Base-by-base conservation (phyloP, 1,284 basidiomycete genomes). In the Lentinula novae-zelandiae region DNA sequence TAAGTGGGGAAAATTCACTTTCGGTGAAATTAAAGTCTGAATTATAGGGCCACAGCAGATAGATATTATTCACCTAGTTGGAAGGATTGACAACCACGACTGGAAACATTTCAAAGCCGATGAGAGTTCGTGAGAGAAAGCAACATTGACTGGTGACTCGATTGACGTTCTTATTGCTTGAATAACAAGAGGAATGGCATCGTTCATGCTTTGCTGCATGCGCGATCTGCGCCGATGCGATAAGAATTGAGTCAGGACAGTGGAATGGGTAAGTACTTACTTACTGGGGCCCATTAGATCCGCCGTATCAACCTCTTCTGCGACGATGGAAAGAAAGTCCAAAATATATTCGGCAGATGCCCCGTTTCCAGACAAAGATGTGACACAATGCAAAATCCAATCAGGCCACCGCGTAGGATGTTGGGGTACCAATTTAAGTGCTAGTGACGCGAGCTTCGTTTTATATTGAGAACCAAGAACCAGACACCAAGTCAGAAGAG, bases 271-370 rank as follows among this genome's bases (percentile, higher is more conserved):
- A 40, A 46, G 33, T 40, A 73, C 85, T 73, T 68, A 95, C 93
- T 86, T 89, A 76, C 82, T 85, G 34, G 84, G 69, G n/a, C 87
- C 85, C 51, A 92, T 72, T 58, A 96, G 73, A 71, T 92, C 90
- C 5, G 90, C 89, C 38, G 82, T 81, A 13, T 81, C 79, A 12
- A 92, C 80, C 70, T 96, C 93, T 69, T 95, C 92, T 0, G 91
- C 90, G 0, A 84, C 87, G 60, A 95, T 95, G n/a, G 85, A 80
- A 33, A 93, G 76, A 73, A 93, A 93, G 66, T 94, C 91, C 49
- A 93, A 80, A 33, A 90, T 71, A 57, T 82, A 72, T 62, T 86
- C 85, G 0, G 79, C 73, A 3, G 81, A 71, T 0, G 81, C 81
- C 17, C 87, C 84, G 5, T 78, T 77, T 7, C 73, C 75, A 0